A percentile compares a stretch with the other conserved stretches of the same genome.
Evolutionary conservation across 768 basidiomycete species (phyloP).

Genomic region (Xerocomellus intermedius): DNA sequence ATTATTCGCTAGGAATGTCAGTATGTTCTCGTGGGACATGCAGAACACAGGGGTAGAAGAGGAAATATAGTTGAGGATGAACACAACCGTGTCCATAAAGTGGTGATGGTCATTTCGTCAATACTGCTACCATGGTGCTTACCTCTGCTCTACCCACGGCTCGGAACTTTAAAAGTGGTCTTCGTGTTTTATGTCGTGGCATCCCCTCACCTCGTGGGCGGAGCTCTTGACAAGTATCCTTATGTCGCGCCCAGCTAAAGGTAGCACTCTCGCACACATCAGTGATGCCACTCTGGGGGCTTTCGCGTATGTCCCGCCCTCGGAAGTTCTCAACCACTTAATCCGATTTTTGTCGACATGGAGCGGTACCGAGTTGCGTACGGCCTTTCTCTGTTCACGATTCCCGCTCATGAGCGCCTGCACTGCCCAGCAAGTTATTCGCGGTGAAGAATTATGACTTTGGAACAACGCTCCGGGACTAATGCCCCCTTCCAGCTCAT

Average conservation of each 20-base stretch:
- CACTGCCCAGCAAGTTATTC: constrained; percentile 62
- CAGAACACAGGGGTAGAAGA: too few relatives aligned
- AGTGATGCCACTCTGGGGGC: constrained; percentile 64
- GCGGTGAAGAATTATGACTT: constrained; percentile 42
- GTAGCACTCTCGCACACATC: constrained; percentile 48
- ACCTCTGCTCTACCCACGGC: too few relatives aligned
- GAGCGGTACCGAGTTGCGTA: constrained; percentile 82
- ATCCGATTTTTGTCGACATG: constrained; percentile 77
- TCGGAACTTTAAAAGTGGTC: background rate
- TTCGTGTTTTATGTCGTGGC: too few relatives aligned
- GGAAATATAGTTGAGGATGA: too few relatives aligned
- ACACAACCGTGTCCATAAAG: too few relatives aligned
- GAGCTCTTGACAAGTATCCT: background rate
- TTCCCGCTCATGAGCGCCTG: constrained; percentile 9
- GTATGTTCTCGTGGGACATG: too few relatives aligned
- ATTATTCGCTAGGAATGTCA: too few relatives aligned
- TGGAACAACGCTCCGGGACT: background rate
- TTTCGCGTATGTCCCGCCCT: constrained; percentile 57
- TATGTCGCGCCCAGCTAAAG: constrained; percentile 55
- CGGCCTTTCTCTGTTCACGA: constrained; percentile 8
- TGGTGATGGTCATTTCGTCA: too few relatives aligned
- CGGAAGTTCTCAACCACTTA: constrained; percentile 67
- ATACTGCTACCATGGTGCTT: too few relatives aligned
- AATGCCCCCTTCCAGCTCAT: constrained; percentile 49
- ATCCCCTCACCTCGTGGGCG: background rate